These are phyloP conservation scores for Fragaria vesca DNA, from an alignment of 306 rosid species.

Conservation along the genomic window DNA sequence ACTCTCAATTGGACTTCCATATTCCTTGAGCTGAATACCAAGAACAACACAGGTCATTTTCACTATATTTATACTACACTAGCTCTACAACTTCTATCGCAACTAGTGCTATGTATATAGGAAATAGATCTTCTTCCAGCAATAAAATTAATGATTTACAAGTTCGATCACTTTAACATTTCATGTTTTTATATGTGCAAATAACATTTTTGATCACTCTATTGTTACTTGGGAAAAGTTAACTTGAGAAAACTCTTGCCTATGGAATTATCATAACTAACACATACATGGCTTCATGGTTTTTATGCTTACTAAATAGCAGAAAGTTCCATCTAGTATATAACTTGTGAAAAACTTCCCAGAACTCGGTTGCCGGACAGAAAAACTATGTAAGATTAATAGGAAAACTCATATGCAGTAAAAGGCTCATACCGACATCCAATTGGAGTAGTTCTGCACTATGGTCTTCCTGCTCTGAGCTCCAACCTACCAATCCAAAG, in stretches of 20 bases:
- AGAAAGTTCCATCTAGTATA: background rate
- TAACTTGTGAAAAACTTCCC: background rate
- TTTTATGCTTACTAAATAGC: background rate
- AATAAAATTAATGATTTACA: background rate
- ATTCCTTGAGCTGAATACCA: slow-evolving; percentile 29
- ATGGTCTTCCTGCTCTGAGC: slow-evolving; percentile 12
- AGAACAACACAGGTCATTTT: background rate
- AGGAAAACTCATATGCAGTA: background rate
- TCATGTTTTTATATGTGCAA: background rate
- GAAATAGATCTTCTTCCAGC: background rate
- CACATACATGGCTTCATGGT: background rate
- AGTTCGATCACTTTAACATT: background rate
- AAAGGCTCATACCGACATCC: slow-evolving; percentile 32
- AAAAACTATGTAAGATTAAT: background rate
- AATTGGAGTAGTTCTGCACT: slow-evolving; percentile 11
- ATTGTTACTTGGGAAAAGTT: background rate
- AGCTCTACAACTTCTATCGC: background rate
- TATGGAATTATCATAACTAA: background rate
- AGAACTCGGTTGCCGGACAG: background rate
- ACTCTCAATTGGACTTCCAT: slow-evolving; percentile 11
- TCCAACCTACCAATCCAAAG: background rate
- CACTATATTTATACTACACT: background rate
- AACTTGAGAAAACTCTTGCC: background rate
- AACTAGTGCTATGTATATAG: background rate
- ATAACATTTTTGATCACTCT: background rate